phyloP scores from a whole-genome alignment of 1,139 yeast genomes.

The Pichia sp. region DNA sequence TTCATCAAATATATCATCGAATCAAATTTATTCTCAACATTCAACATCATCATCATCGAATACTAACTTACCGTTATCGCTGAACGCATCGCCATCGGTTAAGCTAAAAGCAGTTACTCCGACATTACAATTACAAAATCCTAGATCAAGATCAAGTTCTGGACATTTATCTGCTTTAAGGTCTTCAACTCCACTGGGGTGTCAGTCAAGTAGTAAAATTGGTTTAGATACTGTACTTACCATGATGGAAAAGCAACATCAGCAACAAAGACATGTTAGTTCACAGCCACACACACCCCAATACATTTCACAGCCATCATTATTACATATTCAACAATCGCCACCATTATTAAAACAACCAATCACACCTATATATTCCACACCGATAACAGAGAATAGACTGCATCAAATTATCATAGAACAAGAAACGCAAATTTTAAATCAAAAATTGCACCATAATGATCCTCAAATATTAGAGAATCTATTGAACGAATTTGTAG shows the following conservation, averaged over 20 bases:
- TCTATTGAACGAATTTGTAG: background rate
- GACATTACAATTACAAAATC: background rate
- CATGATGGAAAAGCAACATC: background rate
- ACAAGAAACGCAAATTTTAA: constrained; percentile 4
- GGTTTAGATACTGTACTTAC: background rate
- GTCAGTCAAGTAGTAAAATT: background rate
- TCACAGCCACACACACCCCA: constrained; percentile 1
- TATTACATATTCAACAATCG: background rate
- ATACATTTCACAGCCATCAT: background rate
- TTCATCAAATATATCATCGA: constrained; percentile 8
- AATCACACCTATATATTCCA: background rate
- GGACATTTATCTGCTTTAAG: background rate
- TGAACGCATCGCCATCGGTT: background rate
- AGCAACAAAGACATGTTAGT: constrained; percentile 6
- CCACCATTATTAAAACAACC: background rate
- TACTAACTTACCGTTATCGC: background rate
- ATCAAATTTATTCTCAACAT: background rate
- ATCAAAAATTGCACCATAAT: constrained; percentile 7
- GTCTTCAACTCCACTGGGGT: background rate
- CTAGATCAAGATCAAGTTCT: background rate
- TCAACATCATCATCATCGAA: background rate
- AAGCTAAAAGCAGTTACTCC: background rate
- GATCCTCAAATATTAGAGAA: constrained; percentile 2
- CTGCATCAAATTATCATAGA: background rate
- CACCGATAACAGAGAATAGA: background rate